Evolutionary conservation across 1,284 basidiomycete species (phyloP).

Genomic region (Rhodotorula sp.): DNA sequence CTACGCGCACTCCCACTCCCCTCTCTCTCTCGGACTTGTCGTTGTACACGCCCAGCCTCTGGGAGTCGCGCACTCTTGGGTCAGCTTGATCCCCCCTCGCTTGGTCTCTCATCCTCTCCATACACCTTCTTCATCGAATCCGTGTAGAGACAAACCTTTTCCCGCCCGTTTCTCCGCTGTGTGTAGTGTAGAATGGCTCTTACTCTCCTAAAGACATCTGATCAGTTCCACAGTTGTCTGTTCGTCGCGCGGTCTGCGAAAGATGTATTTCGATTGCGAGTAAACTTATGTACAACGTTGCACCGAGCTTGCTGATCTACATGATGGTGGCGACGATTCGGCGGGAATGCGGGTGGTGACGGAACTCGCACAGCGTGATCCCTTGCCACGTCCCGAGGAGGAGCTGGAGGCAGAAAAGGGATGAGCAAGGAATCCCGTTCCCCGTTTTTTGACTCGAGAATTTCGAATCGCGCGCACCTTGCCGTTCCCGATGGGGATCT

Average conservation of each 20-base stretch:
- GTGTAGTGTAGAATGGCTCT: constrained; percentile 2
- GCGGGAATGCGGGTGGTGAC: constrained; percentile 46
- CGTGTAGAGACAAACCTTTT: not conserved
- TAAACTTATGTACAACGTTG: not conserved
- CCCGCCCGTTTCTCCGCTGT: constrained; percentile 2
- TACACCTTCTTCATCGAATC: not conserved
- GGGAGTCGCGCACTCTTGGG: no score
- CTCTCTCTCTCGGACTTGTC: not conserved
- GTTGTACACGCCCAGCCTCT: not conserved
- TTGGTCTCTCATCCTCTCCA: no score
- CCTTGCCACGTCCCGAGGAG: not conserved
- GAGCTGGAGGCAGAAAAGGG: not conserved
- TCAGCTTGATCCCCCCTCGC: not conserved
- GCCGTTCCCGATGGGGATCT: constrained; percentile 48
- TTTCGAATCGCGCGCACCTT: constrained; percentile 45
- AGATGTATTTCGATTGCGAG: not conserved
- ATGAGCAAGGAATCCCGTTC: not conserved
- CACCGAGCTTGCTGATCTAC: not conserved
- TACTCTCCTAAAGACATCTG: not conserved
- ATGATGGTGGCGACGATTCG: constrained; percentile 50
- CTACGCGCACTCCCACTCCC: not conserved
- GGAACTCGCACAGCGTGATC: constrained; percentile 37
- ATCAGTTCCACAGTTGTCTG: no score
- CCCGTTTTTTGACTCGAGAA: not conserved
- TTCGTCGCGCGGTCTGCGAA: no score